Conservation (phyloP, 2,329 filamentous ascomycete species). For the Trichophyton benhamiae region DNA sequence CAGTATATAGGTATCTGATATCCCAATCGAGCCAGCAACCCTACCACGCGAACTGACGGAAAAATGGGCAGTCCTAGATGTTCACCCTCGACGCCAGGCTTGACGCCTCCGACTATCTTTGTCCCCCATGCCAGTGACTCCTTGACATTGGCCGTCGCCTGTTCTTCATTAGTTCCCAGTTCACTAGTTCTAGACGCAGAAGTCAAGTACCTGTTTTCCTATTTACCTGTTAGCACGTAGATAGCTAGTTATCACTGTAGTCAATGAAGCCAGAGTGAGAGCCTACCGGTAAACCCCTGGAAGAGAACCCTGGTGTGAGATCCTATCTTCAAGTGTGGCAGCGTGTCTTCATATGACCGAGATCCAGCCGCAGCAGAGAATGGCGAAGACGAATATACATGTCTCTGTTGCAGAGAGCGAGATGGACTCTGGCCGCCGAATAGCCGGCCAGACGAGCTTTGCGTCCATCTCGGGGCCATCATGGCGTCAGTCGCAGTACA, state of each 20-base stretch:
- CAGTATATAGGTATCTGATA: neutral
- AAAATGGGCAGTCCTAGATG: conserved; percentile 63
- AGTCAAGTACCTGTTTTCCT: conserved; percentile 11
- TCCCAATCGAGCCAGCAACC: conserved; percentile 6
- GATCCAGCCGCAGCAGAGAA: conserved; percentile 25
- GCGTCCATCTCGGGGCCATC: neutral
- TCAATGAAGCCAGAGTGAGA: neutral
- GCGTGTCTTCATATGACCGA: conserved; percentile 45
- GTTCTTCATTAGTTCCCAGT: conserved; percentile 18
- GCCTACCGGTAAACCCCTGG: conserved; percentile 54
- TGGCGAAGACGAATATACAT: neutral
- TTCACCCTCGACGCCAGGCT: conserved; percentile 55
- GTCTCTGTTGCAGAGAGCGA: neutral
- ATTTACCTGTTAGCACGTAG: neutral
- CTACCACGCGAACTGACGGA: conserved; percentile 50
- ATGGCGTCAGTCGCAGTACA: neutral
- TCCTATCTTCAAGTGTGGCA: conserved; percentile 55
- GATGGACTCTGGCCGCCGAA: neutral
- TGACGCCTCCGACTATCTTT: conserved; percentile 67
- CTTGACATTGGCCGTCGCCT: conserved; percentile 61
- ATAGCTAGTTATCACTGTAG: neutral
- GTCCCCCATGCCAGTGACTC: conserved; percentile 69
- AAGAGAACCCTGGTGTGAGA: conserved; percentile 55
- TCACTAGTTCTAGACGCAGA: neutral
- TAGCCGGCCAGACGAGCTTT: neutral